Conservation (phyloP, 2,329 filamentous ascomycete genomes). For the Aspergillus niger region DNA sequence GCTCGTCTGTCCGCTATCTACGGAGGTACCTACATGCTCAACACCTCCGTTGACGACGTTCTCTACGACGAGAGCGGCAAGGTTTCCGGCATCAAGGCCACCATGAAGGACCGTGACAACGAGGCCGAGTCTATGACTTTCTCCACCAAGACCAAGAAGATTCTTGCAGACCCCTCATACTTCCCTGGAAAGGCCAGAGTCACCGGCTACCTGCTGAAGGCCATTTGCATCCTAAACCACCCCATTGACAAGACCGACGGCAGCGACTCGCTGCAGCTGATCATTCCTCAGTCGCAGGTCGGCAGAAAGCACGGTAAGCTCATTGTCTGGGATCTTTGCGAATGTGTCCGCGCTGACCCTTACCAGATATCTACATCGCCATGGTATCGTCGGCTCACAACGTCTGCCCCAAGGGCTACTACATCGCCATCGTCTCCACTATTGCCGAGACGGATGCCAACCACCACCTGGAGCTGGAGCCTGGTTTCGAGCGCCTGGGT, state of each 20-base stretch:
- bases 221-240: slow-evolving; percentile 97
- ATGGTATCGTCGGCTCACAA: slow-evolving; percentile 95
- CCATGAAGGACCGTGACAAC: slow-evolving; percentile 86
- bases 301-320: slow-evolving; percentile 87
- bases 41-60: slow-evolving; percentile 89
- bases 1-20: slow-evolving; percentile 97
- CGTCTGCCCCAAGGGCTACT: slow-evolving; percentile 98
- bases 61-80: slow-evolving; percentile 75
- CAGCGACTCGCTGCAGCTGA: slow-evolving; percentile 87
- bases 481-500: slow-evolving; percentile 88
- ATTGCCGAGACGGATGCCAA: slow-evolving; percentile 90
- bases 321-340: background rate
- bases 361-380: slow-evolving; percentile 88
- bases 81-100: slow-evolving; percentile 94
- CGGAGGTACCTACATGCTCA: slow-evolving; percentile 98
- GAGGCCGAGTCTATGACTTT: slow-evolving; percentile 79
- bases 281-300: slow-evolving; percentile 97
- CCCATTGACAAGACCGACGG: slow-evolving; percentile 87
- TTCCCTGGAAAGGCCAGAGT: slow-evolving; percentile 88
- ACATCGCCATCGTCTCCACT: slow-evolving; percentile 96
- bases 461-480: slow-evolving; percentile 92
- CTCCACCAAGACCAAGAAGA: slow-evolving; percentile 92
- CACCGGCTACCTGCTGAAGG: slow-evolving; percentile 86
- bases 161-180: slow-evolving; percentile 94
- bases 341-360: slow-evolving; percentile 20